Percentiles rank a stretch among this genome's conserved stretches.
Evolutionary conservation across 1,284 basidiomycete species (phyloP).

Genomic region (Puccinia hordei): DNA sequence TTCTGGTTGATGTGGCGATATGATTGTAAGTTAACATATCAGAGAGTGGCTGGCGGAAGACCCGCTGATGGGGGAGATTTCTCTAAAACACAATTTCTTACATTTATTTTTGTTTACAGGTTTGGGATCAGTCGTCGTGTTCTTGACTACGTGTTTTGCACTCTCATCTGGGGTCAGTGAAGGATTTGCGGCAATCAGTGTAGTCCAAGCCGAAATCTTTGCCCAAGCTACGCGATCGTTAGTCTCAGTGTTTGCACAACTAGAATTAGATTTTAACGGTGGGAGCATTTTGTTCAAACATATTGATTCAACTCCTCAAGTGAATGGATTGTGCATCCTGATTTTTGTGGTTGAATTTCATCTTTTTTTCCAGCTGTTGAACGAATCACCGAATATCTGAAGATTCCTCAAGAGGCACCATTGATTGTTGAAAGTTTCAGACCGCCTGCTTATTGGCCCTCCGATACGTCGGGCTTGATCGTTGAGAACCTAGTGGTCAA

Average conservation of each 20-base stretch:
- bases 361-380: conserved; percentile 53
- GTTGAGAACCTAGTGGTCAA: conserved; percentile 55
- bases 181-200: conserved; percentile 50
- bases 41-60: background rate
- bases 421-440: conserved; percentile 27
- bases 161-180: conserved; percentile 37
- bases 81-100: conserved; percentile 3
- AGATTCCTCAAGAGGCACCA: conserved; percentile 54
- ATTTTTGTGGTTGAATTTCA: background rate
- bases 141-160: conserved; percentile 48
- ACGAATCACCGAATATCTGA: conserved; percentile 56
- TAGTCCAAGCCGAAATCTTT: conserved; percentile 69
- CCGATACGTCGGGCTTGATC: conserved; percentile 37
- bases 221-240: conserved; percentile 70
- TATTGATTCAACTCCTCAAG: background rate
- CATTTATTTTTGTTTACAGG: conserved; percentile 60
- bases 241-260: conserved; percentile 62
- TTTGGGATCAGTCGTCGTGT: conserved; percentile 48
- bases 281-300: background rate
- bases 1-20: conserved; percentile 73
- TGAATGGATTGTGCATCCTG: background rate
- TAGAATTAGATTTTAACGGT: conserved; percentile 65
- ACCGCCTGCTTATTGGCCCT: conserved; percentile 51
- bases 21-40: conserved; percentile 63
- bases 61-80: background rate